Evolutionary conservation across 1,139 yeast species (phyloP).

Genomic region (Yamadazyma atlantica): DNA sequence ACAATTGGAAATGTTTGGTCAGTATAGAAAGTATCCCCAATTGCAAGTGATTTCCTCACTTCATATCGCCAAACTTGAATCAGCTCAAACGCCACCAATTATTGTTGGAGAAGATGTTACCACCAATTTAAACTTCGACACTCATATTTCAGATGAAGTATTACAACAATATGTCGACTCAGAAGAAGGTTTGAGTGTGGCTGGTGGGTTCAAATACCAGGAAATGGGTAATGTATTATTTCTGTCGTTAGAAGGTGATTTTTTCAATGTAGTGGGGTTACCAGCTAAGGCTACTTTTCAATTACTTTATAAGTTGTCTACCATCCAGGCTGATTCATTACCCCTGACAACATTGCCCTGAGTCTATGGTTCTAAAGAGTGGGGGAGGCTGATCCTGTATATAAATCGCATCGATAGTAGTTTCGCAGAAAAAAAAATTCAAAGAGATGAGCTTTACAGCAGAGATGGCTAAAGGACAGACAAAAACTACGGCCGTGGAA

Average conservation of each 20-base stretch:
- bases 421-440: not conserved
- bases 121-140: conserved; percentile 30
- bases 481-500: conserved; percentile 9
- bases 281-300: conserved; percentile 64
- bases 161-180: conserved; percentile 61
- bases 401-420: not conserved
- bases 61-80: conserved; percentile 42
- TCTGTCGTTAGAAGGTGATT: conserved; percentile 70
- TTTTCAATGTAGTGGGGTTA: conserved; percentile 84
- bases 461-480: conserved; percentile 8
- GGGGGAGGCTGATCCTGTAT: no score
- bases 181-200: conserved; percentile 78
- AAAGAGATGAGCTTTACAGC: conserved; percentile 12
- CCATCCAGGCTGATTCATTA: no score
- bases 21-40: conserved; percentile 48
- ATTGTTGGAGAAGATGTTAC: conserved; percentile 13
- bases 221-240: conserved; percentile 68
- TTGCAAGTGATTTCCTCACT: conserved; percentile 69
- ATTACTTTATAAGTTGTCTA: no score
- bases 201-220: conserved; percentile 93
- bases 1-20: conserved; percentile 44
- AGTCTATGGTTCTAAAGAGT: no score
- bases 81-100: conserved; percentile 1
- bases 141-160: conserved; percentile 48
- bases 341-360: no score